A percentile compares a stretch with the other conserved stretches of the same genome.
Conservation (phyloP, 495 filamentous ascomycete species). For the Penicillium argentinense region DNA sequence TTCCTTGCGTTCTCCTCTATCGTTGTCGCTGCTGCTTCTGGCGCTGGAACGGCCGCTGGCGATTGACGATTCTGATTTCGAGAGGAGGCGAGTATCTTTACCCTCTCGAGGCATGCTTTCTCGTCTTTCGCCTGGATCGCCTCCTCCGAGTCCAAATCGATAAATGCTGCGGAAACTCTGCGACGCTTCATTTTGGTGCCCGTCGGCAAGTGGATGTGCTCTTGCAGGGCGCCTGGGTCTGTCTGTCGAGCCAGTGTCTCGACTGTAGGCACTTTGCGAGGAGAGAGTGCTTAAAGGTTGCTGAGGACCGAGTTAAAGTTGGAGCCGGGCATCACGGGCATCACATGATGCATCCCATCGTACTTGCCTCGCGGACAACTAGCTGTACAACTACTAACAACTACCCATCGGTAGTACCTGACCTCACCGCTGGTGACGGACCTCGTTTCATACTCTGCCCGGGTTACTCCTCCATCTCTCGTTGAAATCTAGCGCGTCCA, state of each 20-base stretch:
- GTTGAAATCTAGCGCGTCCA: too few relatives aligned
- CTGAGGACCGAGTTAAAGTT: not conserved
- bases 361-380: not conserved
- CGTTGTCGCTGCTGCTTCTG: not conserved
- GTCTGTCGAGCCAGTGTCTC: not conserved
- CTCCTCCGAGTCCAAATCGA: conserved; percentile 3
- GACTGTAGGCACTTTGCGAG: not conserved
- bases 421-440: not conserved
- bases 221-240: not conserved
- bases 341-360: conserved; percentile 13
- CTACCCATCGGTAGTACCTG: not conserved
- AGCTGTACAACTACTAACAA: not conserved
- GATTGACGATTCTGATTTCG: not conserved
- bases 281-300: not conserved
- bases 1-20: not conserved
- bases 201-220: not conserved
- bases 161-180: conserved; percentile 1
- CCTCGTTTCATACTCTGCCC: not conserved
- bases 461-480: too few relatives aligned
- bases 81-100: not conserved
- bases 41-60: not conserved
- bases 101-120: not conserved
- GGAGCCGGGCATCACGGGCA: not conserved
- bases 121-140: conserved; percentile 7
- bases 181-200: not conserved